Conservation (phyloP, 345 rosid genomes). For the Raphanus sativus region DNA sequence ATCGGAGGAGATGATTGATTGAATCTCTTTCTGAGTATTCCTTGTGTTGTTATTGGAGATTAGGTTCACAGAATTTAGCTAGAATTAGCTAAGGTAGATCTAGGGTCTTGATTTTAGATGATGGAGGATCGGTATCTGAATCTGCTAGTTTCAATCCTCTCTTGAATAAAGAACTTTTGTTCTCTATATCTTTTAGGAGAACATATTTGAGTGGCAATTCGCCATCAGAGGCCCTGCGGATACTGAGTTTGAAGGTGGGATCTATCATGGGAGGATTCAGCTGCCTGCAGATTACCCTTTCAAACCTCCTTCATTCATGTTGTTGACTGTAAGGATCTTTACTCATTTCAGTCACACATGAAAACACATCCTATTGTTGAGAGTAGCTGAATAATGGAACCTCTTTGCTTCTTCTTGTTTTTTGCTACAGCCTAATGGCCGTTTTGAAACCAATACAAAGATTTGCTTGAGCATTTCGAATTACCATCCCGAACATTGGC, state of each 20-base stretch:
- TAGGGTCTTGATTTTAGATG: background rate
- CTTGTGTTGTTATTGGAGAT: background rate
- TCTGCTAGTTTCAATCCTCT: background rate
- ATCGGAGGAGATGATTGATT: conserved; percentile 5
- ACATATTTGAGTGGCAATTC: conserved; percentile 88
- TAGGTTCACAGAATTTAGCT: background rate
- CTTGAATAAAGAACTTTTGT: no score
- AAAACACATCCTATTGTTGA: no score
- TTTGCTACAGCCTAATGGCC: conserved; percentile 99
- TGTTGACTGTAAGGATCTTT: conserved; percentile 75
- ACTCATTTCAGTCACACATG: no score
- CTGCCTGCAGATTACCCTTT: conserved; percentile 94
- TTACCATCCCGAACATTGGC: conserved; percentile 99
- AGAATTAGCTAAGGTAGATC: background rate
- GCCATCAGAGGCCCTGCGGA: conserved; percentile 86
- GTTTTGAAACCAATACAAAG: conserved; percentile 92
- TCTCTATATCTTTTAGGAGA: background rate
- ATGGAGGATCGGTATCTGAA: background rate
- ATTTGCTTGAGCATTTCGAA: conserved; percentile 95
- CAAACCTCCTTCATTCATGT: conserved; percentile 94
- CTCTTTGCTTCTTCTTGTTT: no score
- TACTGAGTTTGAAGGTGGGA: conserved; percentile 93
- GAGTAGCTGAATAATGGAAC: no score
- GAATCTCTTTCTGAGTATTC: background rate
- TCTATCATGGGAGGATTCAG: conserved; percentile 97